Conservation (phyloP, 2,329 filamentous ascomycete species). For the Beauveria rudraprayagi region DNA sequence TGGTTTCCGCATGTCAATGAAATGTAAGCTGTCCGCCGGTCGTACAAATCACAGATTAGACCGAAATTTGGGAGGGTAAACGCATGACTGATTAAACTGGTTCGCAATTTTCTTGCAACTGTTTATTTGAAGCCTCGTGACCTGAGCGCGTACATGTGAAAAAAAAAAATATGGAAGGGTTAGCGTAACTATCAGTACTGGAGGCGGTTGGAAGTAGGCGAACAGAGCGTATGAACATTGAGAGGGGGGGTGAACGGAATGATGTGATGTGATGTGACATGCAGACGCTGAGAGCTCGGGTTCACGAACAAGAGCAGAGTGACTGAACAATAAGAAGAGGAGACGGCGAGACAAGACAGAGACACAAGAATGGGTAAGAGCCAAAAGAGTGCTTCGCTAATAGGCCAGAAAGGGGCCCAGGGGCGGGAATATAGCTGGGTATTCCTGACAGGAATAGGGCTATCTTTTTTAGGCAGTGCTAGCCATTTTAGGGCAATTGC, state of each 20-base stretch:
- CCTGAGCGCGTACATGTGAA: too few relatives aligned
- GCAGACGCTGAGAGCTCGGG: background rate
- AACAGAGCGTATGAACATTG: background rate
- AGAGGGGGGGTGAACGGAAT: background rate
- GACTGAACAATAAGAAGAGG: background rate
- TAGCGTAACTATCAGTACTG: too few relatives aligned
- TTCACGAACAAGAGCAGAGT: background rate
- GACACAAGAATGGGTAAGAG: background rate
- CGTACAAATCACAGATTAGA: background rate
- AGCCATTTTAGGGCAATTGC: background rate
- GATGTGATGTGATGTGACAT: conserved; percentile 6
- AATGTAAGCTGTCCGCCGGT: background rate
- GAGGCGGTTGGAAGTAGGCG: background rate
- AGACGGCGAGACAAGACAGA: background rate
- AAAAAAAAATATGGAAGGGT: too few relatives aligned
- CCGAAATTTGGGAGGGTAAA: background rate
- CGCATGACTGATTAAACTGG: background rate
- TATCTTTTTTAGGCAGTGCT: background rate
- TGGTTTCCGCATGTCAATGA: background rate
- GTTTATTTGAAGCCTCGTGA: too few relatives aligned
- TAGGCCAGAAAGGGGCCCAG: background rate
- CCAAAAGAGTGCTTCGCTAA: background rate
- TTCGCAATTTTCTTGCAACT: too few relatives aligned
- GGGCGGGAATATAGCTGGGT: background rate
- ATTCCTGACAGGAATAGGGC: background rate